Base-by-base conservation (phyloP, 1,139 yeast genomes). In the Kodamaea ohmeri region DNA sequence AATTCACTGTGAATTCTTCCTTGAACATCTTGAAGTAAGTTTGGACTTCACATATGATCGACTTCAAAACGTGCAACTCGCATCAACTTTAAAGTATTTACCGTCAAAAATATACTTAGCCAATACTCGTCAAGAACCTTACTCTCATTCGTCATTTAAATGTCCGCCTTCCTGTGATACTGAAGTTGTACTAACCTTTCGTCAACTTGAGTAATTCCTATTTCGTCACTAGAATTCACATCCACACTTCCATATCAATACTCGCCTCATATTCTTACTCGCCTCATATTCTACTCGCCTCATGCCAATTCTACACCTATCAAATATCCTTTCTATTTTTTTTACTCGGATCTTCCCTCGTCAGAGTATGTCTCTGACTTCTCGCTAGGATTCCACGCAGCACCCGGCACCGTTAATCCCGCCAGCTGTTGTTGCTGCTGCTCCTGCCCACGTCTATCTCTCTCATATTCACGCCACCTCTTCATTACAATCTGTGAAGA, bases 401-500 rank as follows among this genome's bases (percentile, higher is more conserved):
- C 74, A 13, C 63, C 55, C 5, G 77, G 77, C 13, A 65, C 60
- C 12, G 69, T 46, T 38, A 69, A 52, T 3, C 41, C 41, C 21
- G 25, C 34, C 37, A 32, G 28, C 39, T 3, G 33, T 36, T 14
- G 43, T 53, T 8, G 56, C 55, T 14, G 49, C 44, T 21, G 26
- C 45, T 61, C 67, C 25, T 53, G 52, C 38, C 48, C 53, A 43
- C 67, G 61, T 34, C 81, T 58, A 35, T 84, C 92, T 50, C 87
- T 71, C 61, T 90, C 97, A 66, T 80, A 89, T 48, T 90, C 97
- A 59, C 88, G 78, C 97, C 97, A 92, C 47, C 94, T 75, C 70
- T 83, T 86, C 94, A 90, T 89, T 41, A 76, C 76, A 56, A 92
- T 90, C 55, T 78, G 80, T 3, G 94, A 78, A 14, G 95, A 85